These are phyloP conservation scores for Colletotrichum eremochloae DNA, from an alignment of 2,329 filamentous ascomycete species.

Conservation along the genomic window DNA sequence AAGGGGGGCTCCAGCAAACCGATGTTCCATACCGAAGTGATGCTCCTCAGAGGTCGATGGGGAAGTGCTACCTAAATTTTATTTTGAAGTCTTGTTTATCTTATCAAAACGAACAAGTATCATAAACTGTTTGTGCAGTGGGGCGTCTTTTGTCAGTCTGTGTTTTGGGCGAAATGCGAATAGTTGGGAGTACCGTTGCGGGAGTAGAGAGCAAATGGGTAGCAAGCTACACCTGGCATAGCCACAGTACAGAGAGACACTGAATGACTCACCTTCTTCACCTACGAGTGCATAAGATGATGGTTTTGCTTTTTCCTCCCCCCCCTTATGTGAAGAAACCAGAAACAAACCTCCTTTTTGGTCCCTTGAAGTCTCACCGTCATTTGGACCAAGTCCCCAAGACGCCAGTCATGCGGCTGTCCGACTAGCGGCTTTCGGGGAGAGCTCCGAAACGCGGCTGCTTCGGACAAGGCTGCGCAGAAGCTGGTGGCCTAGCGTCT, in stretches of 20 bases:
- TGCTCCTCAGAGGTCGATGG: background rate
- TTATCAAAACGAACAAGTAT: background rate
- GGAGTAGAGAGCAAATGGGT: background rate
- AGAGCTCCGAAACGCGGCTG: constrained; percentile 16
- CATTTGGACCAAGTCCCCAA: constrained; percentile 7
- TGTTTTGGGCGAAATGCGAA: background rate
- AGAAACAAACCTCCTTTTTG: constrained; percentile 8
- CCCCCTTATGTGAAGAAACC: background rate
- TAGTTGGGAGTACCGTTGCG: background rate
- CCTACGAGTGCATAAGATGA: background rate
- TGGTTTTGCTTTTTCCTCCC: background rate
- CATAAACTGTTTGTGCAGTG: too few species aligned
- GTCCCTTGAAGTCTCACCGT: constrained; percentile 15
- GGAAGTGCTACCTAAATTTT: background rate
- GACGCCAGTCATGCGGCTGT: constrained; percentile 10
- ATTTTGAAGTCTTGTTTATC: too few species aligned
- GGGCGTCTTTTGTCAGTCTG: background rate
- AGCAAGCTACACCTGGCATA: background rate
- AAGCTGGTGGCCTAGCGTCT: constrained; percentile 29
- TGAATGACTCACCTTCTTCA: background rate
- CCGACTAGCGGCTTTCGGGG: constrained; percentile 23
- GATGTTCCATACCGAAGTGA: too few species aligned
- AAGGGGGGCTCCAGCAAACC: background rate
- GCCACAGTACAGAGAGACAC: background rate
- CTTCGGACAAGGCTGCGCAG: constrained; percentile 18